Evolutionary conservation across 108 stramenopile species (phyloP).

Genomic region (Cyclostephanos invisitatus): DNA sequence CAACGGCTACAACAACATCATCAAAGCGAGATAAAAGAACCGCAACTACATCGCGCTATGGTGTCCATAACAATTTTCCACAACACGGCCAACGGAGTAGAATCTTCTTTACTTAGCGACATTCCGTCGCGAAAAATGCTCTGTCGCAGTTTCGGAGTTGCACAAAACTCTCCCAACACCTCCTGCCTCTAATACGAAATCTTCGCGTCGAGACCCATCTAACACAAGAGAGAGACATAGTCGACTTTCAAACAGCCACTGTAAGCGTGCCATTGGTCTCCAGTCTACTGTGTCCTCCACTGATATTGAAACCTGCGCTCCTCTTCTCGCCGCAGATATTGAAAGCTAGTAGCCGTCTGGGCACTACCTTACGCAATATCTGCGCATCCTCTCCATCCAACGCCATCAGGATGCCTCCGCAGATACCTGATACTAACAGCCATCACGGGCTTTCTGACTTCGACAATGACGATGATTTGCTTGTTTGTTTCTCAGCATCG

Average conservation of each 20-base stretch:
- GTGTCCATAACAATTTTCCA: too few species aligned
- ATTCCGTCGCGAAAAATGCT: too few species aligned
- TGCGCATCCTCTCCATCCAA: background rate
- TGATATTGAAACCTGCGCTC: background rate
- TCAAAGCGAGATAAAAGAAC: too few species aligned
- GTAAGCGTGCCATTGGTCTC: background rate
- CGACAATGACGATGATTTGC: background rate
- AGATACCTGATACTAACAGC: background rate
- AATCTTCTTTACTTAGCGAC: too few species aligned
- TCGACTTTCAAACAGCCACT: background rate
- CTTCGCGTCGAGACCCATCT: too few species aligned
- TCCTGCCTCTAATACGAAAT: too few species aligned
- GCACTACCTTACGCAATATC: background rate
- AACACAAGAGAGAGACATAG: too few species aligned
- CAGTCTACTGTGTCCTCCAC: background rate
- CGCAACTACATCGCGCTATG: too few species aligned
- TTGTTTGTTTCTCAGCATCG: background rate
- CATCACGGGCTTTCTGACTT: background rate
- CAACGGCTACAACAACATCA: too few species aligned
- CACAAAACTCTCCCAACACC: too few species aligned
- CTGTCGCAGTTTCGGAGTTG: too few species aligned
- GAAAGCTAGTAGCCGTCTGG: slow-evolving; percentile 2
- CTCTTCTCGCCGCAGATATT: slow-evolving; percentile 6
- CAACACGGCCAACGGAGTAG: too few species aligned
- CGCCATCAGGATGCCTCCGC: background rate